These are phyloP conservation scores for Rusavskia elegans DNA, from an alignment of 495 filamentous ascomycete genomes.

Conservation along the genomic window DNA sequence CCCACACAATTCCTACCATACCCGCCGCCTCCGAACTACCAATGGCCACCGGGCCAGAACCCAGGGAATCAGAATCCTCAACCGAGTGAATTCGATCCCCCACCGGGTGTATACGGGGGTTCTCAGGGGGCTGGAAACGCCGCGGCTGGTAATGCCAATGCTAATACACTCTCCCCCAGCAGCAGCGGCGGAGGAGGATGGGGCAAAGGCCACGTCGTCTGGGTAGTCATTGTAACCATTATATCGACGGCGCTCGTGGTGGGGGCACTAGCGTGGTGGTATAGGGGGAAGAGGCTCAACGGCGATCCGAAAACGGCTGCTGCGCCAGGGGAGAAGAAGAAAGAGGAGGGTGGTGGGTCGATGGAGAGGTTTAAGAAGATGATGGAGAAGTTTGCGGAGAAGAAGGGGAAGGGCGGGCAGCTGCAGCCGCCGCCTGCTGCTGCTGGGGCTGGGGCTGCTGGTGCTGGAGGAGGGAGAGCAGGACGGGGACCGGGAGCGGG, in stretches of 20 bases:
- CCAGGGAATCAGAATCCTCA: neutral
- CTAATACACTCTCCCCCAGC: no score
- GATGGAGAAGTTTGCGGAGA: neutral
- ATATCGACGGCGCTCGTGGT: neutral
- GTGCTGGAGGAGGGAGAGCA: no score
- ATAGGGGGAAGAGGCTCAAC: neutral
- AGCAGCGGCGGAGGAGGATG: neutral
- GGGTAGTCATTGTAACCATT: neutral
- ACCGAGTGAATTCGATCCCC: slow-evolving; percentile 10
- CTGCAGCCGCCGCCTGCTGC: no score
- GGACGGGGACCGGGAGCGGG: no score
- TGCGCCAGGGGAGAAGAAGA: neutral
- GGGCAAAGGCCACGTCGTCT: neutral
- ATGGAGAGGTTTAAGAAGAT: neutral
- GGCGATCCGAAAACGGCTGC: neutral
- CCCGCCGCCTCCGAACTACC: no score
- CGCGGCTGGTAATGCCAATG: no score
- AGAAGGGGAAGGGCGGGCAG: neutral
- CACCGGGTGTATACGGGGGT: neutral
- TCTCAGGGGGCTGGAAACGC: no score
- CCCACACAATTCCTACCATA: no score
- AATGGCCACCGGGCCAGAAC: no score
- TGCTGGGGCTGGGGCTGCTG: no score
- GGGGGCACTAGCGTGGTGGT: neutral
- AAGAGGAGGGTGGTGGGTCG: neutral